A percentile compares a stretch with the other conserved stretches of the same genome.
Conservation (phyloP, 805 yeast genomes). For the Ogataea trehalophila region DNA sequence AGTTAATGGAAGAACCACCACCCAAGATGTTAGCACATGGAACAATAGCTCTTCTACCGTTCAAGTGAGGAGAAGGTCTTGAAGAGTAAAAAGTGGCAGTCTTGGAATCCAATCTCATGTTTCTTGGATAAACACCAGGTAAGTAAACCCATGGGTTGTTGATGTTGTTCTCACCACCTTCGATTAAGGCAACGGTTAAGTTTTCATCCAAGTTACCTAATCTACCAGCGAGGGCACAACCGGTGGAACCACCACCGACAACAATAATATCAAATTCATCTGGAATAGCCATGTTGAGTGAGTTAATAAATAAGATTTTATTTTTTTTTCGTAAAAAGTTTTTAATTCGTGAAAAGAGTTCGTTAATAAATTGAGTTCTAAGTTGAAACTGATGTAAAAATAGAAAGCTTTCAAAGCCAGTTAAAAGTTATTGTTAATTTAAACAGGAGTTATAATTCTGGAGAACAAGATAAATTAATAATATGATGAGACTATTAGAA, state of each 20-base stretch:
- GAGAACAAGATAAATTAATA: too few species aligned
- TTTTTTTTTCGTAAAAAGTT: background rate
- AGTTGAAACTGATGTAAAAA: too few species aligned
- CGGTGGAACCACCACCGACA: conserved; percentile 28
- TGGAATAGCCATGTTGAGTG: conserved; percentile 22
- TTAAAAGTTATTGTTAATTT: too few species aligned
- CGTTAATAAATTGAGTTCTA: too few species aligned
- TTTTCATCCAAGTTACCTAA: conserved; percentile 25
- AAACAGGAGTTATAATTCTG: too few species aligned
- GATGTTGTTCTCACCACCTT: conserved; percentile 28
- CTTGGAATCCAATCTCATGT: conserved; percentile 28
- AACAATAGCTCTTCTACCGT: conserved; percentile 29
- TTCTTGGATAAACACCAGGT: conserved; percentile 29
- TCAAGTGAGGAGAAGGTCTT: conserved; percentile 24
- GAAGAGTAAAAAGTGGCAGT: conserved; percentile 26
- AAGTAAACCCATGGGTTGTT: conserved; percentile 29
- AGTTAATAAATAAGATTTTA: background rate
- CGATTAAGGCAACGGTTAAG: conserved; percentile 23
- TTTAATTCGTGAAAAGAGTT: too few species aligned
- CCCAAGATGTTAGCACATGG: conserved; percentile 28
- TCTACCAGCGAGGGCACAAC: conserved; percentile 27
- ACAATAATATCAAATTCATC: conserved; percentile 28
- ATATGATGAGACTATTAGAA: too few species aligned
- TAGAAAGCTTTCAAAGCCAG: too few species aligned
- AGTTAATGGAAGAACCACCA: conserved; percentile 29